Evolutionary conservation across 805 yeast species (phyloP), one percentile per base, ranked within the genome.

Genomic region (Ogataea pini): DNA sequence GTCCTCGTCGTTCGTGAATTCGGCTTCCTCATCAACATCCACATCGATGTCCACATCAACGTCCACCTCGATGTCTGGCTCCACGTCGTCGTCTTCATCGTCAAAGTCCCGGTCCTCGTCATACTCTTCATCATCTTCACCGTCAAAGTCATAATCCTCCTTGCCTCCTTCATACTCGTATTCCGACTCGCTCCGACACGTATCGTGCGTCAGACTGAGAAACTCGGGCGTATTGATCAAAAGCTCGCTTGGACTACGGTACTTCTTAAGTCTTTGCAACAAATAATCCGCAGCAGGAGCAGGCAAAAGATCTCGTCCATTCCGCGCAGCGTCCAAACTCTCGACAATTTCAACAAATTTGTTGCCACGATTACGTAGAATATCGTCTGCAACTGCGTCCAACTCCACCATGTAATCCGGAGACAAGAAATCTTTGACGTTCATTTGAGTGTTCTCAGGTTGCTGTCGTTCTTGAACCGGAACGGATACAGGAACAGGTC

Each of bases 321-420:
- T 57, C 16, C 80, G 68, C 37, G 81, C 75, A 48, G 77, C 77
- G 3, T 89, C 87, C 38, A 87, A 71, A 45, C 81, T 77, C 63
- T 89, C 95, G 80, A 90, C 84, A 76, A 88, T 83, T 54, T 84
- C 84, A 27, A 89, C 76, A 54, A 89, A 87, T 36, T 82, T 79
- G 53, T 78, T 77, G n/a, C 96, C 96, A 52, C 86, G 88, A 60
- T 83, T 84, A 56, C 79, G 80, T 57, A 89, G 73, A 22, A 90
- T 65, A 59, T 89, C 95, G 55, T 89, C 95, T 0, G 96, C 94
- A 36, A 90, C 78, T 3, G 84, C 55, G 44, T 57, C 51, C 13
- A 63, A 40, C 18, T 42, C 57, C n/a, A 25, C 44, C 13, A 39
- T n/a, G 13, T 24, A 36, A 10, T 39, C 31, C 6, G 36, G 36